Evolutionary conservation across 306 rosid genomes (phyloP).

Genomic region (Lotus japonicus): DNA sequence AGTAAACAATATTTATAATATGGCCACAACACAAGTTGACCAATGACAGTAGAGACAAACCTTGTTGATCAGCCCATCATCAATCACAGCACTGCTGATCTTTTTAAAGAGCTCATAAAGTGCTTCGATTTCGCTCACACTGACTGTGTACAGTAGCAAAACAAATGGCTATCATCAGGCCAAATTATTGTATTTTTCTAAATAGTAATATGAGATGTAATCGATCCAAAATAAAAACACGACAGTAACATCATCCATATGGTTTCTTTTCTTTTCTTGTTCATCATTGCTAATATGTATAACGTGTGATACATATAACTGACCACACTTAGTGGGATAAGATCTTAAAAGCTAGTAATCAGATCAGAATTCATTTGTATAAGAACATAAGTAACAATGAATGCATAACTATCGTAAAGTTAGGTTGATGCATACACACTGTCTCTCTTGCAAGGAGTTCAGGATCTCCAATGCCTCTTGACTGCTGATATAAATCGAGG

Average conservation of each 20-base stretch:
- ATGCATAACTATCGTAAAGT: background rate
- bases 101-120: slow-evolving; percentile 89
- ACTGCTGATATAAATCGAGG: slow-evolving; percentile 55
- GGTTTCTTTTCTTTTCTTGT: background rate
- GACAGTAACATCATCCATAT: background rate
- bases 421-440: slow-evolving; percentile 57
- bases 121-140: slow-evolving; percentile 94
- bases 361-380: background rate
- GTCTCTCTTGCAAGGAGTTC: slow-evolving; percentile 84
- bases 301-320: no score
- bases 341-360: background rate
- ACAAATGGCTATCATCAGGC: background rate
- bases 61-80: slow-evolving; percentile 91
- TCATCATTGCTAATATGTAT: background rate
- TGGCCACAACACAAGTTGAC: background rate
- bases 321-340: no score
- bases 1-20: background rate
- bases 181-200: background rate
- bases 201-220: background rate
- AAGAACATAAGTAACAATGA: background rate
- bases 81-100: slow-evolving; percentile 89
- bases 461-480: slow-evolving; percentile 74
- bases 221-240: background rate
- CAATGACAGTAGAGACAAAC: slow-evolving; percentile 26
- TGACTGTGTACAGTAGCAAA: slow-evolving; percentile 45